These are phyloP conservation scores for Moricandia moricandioides DNA, from an alignment of 345 rosid genomes.

Conservation along the genomic window DNA sequence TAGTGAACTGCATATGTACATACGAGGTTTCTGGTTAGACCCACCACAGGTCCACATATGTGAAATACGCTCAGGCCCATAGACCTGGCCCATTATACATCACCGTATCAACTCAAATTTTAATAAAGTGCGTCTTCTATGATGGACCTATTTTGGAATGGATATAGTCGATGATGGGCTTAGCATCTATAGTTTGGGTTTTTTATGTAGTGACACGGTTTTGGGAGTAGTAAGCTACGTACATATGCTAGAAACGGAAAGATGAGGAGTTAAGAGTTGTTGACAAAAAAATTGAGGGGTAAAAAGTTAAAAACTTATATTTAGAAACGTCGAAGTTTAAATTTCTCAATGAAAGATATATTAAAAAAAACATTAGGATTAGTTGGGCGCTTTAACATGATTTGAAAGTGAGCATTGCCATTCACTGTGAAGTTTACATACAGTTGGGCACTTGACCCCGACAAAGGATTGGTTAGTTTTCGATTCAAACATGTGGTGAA, in stretches of 20 bases:
- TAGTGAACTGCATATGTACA: neutral
- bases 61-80: neutral
- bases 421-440: neutral
- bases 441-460: slow-evolving; percentile 4
- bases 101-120: too few relatives aligned
- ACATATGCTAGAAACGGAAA: too few relatives aligned
- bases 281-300: too few relatives aligned
- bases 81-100: too few relatives aligned
- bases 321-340: neutral
- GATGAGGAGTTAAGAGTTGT: too few relatives aligned
- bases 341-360: neutral
- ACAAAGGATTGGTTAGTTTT: slow-evolving; percentile 20
- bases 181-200: too few relatives aligned
- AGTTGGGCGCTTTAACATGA: neutral
- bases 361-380: neutral
- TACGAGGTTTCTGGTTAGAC: neutral
- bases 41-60: neutral
- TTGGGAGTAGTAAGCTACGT: too few relatives aligned
- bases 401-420: neutral
- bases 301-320: too few relatives aligned
- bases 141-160: too few relatives aligned
- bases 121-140: too few relatives aligned
- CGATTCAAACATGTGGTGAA: slow-evolving; percentile 26
- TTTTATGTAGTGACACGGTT: too few relatives aligned
- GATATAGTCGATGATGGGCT: too few relatives aligned